These are phyloP conservation scores for Paxillus rubicundulus DNA, from an alignment of 768 basidiomycete species.

Conservation along the genomic window DNA sequence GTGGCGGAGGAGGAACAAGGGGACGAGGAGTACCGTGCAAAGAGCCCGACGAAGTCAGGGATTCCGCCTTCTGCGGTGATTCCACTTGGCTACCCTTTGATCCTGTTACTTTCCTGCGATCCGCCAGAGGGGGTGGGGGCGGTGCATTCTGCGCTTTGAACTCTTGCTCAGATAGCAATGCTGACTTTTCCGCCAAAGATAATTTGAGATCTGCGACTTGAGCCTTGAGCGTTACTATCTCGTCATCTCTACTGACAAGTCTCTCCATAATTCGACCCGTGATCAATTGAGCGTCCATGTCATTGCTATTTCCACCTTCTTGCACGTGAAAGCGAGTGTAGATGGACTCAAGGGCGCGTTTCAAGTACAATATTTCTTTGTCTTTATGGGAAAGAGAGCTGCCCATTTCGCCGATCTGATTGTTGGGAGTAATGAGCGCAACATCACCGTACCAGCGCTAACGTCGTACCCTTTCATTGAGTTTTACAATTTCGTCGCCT, in stretches of 20 bases:
- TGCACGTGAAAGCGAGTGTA: slow-evolving; percentile 71
- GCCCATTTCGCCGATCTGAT: slow-evolving; percentile 56
- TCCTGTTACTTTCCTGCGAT: slow-evolving; percentile 6
- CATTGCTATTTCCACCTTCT: slow-evolving; percentile 44
- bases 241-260: slow-evolving; percentile 64
- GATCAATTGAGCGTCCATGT: slow-evolving; percentile 66
- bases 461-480: slow-evolving; percentile 61
- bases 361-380: slow-evolving; percentile 74
- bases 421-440: not conserved
- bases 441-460: not conserved
- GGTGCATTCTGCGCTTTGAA: slow-evolving; percentile 68
- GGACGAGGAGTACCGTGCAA: slow-evolving; percentile 18
- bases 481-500: slow-evolving; percentile 69
- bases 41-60: slow-evolving; percentile 6
- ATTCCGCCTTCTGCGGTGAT: slow-evolving; percentile 9
- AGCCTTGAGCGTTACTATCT: slow-evolving; percentile 50
- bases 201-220: slow-evolving; percentile 52
- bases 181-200: slow-evolving; percentile 49
- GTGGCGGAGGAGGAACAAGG: slow-evolving; percentile 27
- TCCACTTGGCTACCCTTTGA: slow-evolving; percentile 9
- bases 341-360: slow-evolving; percentile 84
- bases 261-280: slow-evolving; percentile 70
- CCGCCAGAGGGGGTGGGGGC: slow-evolving; percentile 53
- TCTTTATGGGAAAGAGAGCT: slow-evolving; percentile 48
- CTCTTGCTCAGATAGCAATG: slow-evolving; percentile 59